Evolutionary conservation across 371 early-diverging fungal species (phyloP).

Genomic region (Mucor racemosus): DNA sequence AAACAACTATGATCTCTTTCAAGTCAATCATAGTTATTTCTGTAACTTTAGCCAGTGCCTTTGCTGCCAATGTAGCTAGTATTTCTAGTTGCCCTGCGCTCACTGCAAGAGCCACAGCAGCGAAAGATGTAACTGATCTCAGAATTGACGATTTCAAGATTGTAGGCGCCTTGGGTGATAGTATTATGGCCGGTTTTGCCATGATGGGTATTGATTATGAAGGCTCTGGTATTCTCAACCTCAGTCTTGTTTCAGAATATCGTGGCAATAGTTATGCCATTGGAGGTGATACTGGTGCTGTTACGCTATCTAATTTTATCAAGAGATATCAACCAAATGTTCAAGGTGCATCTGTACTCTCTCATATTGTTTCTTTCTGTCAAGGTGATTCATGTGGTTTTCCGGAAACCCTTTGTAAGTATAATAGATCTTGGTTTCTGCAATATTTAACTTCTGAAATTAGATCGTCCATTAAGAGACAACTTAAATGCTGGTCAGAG

Average conservation of each 20-base stretch:
- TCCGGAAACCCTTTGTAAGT: constrained; percentile 19
- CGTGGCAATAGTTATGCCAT: constrained; percentile 42
- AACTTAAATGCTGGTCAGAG: constrained; percentile 41
- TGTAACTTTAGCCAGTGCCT: background rate
- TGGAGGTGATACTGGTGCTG: constrained; percentile 37
- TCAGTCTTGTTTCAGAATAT: constrained; percentile 25
- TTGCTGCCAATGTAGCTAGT: constrained; percentile 4
- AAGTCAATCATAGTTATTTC: constrained; percentile 12
- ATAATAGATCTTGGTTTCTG: background rate
- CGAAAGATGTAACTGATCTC: constrained; percentile 31
- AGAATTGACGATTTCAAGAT: constrained; percentile 37
- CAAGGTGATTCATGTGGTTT: constrained; percentile 3
- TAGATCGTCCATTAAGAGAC: constrained; percentile 34
- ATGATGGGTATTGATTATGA: constrained; percentile 29
- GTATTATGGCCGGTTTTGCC: constrained; percentile 38
- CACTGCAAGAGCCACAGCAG: constrained; percentile 9
- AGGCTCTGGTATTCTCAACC: constrained; percentile 15
- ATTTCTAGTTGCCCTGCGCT: constrained; percentile 27
- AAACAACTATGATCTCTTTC: constrained; percentile 7
- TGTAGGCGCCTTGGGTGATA: constrained; percentile 31
- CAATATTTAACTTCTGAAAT: too few species aligned
- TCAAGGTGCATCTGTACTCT: constrained; percentile 30
- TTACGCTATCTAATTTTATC: constrained; percentile 34
- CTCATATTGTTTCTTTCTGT: constrained; percentile 29
- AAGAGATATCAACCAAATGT: constrained; percentile 33